Percentiles rank a stretch among this genome's conserved stretches.
These are phyloP conservation scores for Alternaria gaisen DNA, from an alignment of 2,329 filamentous ascomycete species.

Conservation along the genomic window DNA sequence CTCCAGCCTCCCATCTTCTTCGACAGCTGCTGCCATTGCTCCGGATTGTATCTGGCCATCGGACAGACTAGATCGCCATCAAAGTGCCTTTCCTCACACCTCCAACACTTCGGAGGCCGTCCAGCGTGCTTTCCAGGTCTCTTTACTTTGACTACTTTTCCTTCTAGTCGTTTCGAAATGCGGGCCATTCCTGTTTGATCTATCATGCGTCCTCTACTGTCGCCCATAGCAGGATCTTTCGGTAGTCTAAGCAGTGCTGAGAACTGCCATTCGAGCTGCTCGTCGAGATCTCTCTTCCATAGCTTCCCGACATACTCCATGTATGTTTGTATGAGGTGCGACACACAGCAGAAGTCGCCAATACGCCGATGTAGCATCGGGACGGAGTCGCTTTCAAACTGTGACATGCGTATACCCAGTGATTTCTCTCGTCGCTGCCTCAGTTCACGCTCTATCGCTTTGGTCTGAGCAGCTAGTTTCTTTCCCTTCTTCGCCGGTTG, in stretches of 20 bases:
- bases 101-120: constrained; percentile 22
- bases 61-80: constrained; percentile 18
- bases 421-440: not conserved
- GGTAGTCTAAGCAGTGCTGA: not conserved
- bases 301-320: constrained; percentile 18
- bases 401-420: not conserved
- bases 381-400: constrained; percentile 1
- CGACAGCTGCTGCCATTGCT: constrained; percentile 16
- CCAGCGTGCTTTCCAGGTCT: not conserved
- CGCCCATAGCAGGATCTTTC: not conserved
- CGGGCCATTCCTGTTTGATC: not conserved
- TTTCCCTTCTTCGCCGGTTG: not conserved
- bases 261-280: not conserved
- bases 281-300: constrained; percentile 14
- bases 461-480: not conserved
- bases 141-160: not conserved
- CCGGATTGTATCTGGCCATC: constrained; percentile 5
- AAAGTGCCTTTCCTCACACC: constrained; percentile 23
- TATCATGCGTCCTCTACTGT: not conserved
- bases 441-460: not conserved
- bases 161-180: not conserved
- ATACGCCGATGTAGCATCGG: constrained; percentile 8
- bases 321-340: constrained; percentile 15
- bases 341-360: constrained; percentile 15
- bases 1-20: constrained; percentile 12